Evolutionary conservation across 2,329 filamentous ascomycete species (phyloP).

Genomic region (Fusarium nisikadoi): DNA sequence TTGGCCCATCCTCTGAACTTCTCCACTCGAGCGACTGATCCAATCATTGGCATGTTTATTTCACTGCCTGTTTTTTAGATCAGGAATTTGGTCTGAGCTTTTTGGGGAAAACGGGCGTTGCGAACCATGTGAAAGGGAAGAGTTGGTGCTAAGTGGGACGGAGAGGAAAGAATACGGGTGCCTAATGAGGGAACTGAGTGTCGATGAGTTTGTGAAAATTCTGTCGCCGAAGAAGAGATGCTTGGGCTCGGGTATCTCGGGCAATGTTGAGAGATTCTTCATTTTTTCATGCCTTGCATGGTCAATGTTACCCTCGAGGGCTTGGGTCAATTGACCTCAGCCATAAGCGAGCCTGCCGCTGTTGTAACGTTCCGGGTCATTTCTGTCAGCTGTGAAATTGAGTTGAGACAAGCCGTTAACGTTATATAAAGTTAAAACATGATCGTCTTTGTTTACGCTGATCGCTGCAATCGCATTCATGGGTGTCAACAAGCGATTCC

Average conservation of each 20-base stretch:
- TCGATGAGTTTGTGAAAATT: neutral
- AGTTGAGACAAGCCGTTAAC: neutral
- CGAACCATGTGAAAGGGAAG: neutral
- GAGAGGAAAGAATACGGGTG: neutral
- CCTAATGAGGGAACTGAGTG: neutral
- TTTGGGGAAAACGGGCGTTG: neutral
- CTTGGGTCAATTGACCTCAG: neutral
- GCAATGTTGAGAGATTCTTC: neutral
- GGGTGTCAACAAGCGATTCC: too few relatives aligned
- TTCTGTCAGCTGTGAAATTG: too few relatives aligned
- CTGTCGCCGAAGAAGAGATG: neutral
- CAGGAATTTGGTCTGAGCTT: constrained; percentile 11
- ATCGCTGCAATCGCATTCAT: neutral
- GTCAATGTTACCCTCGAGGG: neutral
- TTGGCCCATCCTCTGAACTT: constrained; percentile 12
- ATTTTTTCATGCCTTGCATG: neutral
- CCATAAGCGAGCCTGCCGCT: neutral
- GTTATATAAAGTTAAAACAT: neutral
- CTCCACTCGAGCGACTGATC: neutral
- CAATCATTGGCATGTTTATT: constrained; percentile 20
- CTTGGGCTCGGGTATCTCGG: neutral
- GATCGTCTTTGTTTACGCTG: neutral
- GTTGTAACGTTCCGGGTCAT: fast-evolving
- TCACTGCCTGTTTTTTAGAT: constrained; percentile 25
- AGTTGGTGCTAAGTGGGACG: neutral